Evolutionary conservation across 257 asterid genomes (phyloP).

Genomic region (Nicotiana attenuata): DNA sequence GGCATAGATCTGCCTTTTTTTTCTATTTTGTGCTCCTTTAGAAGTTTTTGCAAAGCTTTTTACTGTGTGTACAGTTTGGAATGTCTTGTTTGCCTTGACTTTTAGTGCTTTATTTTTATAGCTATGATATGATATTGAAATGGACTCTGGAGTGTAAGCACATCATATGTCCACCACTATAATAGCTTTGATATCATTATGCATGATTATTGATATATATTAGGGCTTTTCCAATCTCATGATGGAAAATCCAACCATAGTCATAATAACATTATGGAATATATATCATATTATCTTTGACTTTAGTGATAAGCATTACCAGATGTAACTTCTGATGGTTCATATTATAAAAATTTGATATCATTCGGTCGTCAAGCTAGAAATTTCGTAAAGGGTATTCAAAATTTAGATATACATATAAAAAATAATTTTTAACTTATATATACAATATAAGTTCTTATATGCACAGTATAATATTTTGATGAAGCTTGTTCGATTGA

Average conservation of each 20-base stretch:
- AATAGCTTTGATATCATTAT: slow-evolving; percentile 4
- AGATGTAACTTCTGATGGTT: background rate
- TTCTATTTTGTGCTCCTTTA: background rate
- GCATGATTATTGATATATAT: background rate
- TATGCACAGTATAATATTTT: too few relatives aligned
- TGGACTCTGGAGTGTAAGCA: background rate
- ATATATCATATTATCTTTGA: background rate
- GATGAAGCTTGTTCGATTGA: too few relatives aligned
- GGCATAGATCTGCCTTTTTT: slow-evolving; percentile 18
- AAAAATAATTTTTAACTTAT: too few relatives aligned
- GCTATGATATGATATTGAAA: background rate
- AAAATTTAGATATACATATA: too few relatives aligned
- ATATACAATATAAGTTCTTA: too few relatives aligned
- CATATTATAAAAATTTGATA: too few relatives aligned
- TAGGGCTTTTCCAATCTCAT: background rate
- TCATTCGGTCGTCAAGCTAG: too few relatives aligned
- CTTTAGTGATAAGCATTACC: background rate
- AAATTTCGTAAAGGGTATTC: too few relatives aligned
- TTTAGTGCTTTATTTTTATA: slow-evolving; percentile 4
- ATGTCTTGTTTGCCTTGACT: slow-evolving; percentile 19
- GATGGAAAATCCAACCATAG: slow-evolving; percentile 7
- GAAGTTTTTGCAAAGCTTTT: slow-evolving; percentile 12
- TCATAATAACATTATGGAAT: background rate
- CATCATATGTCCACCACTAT: slow-evolving; percentile 8
- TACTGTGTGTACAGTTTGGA: slow-evolving; percentile 17